Conservation (phyloP, 495 filamentous ascomycete species). For the Viridothelium virens region DNA sequence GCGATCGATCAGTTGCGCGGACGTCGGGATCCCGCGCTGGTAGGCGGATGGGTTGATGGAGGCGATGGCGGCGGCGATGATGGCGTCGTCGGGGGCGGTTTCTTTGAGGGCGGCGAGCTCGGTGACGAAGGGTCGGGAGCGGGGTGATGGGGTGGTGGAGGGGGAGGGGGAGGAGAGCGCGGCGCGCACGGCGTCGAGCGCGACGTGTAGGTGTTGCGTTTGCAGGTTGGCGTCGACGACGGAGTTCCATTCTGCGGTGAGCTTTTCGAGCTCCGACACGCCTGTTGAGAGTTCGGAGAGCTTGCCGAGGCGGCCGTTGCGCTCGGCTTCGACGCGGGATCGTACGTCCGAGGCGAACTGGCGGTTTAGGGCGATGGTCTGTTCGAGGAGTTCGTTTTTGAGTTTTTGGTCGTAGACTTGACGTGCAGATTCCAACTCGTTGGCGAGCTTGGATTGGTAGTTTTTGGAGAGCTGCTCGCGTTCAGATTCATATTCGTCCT, state of each 20-base stretch:
- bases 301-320: constrained; percentile 76
- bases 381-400: constrained; percentile 80
- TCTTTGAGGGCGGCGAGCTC: constrained; percentile 94
- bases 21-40: constrained; percentile 78
- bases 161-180: constrained; percentile 41
- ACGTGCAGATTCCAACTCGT: constrained; percentile 64
- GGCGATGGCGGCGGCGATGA: constrained; percentile 82
- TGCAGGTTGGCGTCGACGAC: constrained; percentile 83
- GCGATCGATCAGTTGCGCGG: constrained; percentile 79
- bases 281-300: constrained; percentile 68
- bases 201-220: constrained; percentile 91
- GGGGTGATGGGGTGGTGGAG: constrained; percentile 42
- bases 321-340: constrained; percentile 78
- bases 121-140: constrained; percentile 71
- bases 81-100: constrained; percentile 69
- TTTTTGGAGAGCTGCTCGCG: constrained; percentile 62
- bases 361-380: constrained; percentile 78
- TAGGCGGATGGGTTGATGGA: constrained; percentile 92
- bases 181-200: constrained; percentile 83
- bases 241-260: constrained; percentile 75
- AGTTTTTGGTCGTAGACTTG: constrained; percentile 70
- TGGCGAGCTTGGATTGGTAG: constrained; percentile 71
- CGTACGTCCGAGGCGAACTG: constrained; percentile 71
- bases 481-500: constrained; percentile 82
- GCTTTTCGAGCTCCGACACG: constrained; percentile 71